Evolutionary conservation across 2,329 filamentous ascomycete species (phyloP), one percentile per base, ranked within the genome.

Genomic region (Alternaria triticimaculans): DNA sequence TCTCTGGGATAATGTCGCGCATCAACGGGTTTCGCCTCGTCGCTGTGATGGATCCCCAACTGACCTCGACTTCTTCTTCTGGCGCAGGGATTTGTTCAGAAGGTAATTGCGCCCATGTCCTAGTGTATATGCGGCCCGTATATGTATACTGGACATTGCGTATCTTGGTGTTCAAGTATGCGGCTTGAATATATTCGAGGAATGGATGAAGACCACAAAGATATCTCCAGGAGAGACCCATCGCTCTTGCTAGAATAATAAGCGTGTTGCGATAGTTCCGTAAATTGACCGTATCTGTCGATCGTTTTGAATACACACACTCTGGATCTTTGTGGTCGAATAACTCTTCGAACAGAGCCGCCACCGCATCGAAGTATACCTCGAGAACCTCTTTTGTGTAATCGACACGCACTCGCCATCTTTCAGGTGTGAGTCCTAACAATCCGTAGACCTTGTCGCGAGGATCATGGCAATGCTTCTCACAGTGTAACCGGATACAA

Each of bases 221-320:
- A 3, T 49, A 25, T 14, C 1, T 25, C 2, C 1, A 2, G 3
- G 46, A 3, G 14, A 50, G 0, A 3, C 46, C 25, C 46, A 50
- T 50, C 6, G 9, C 9, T 26, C 0, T 3, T 6, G 0, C 15
- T n/a, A 50, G 9, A 12, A 2, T 0, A 0, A 8, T 0, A 7
- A 26, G 46, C 14, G 11, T 50, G 5, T 5, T 7, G 9, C 14
- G 2, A 50, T 28, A 49, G 9, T 0, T 0, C n/a, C 0, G 1
- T 15, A 0, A 1, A 18, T 2, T 41, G 15, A 4, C n/a, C 15
- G 3, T 4, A 15, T 7, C 6, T n/a, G 14, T n/a, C 18, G 5
- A 5, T 5, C 23, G 23, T 15, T 15, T 15, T 10, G 21, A 6
- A 26, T 50, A 20, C 5, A n/a, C 0, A 1, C 25, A 50, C 3